Base-by-base conservation (phyloP, 352 stramenopile species). In the Phytophthora crassamura region DNA sequence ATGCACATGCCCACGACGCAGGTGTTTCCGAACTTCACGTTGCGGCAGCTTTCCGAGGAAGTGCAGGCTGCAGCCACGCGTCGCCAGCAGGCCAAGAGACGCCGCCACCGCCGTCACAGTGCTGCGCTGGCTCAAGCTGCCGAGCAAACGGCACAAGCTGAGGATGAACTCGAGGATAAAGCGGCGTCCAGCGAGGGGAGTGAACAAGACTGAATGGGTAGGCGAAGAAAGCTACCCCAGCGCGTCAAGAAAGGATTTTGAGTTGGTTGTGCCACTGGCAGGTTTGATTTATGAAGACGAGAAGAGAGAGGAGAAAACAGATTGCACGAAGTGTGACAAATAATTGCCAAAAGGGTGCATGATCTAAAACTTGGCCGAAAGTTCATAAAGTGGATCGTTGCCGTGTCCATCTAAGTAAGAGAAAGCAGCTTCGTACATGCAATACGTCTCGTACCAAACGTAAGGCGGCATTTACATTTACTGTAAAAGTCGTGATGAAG, bases 11-110 rank as follows among this genome's bases (percentile, higher is more conserved):
- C 70, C 34, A 90, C 84, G n/a, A 89, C 67, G n/a, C 76, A 90
- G 50, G 76, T 93, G 11, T 88, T 93, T 53, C 63, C 84, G 15
- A 93, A 93, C 58, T 89, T 88, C 40, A 86, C 84, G 32, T 64
- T 93, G n/a, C 78, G 80, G 8, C 81, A 86, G 42, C 67, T 90
- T 28, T 89, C 79, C 6, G 82, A 90, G 46, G 82, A 90, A 41
- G 77, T 89, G 9, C 77, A 82, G 45, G 59, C 67, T 20, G 59
- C 71, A 35, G 61, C 65, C 10, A n/a, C 53, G 12, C 59, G 69
- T 57, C 69, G 65, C 15, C 53, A 77, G 22, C 69, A 77, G 7
- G 50, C 55, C 1, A 74, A 62, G 45, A 36, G 61, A 18, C 54
- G 40, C 7, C 56, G 45, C 7, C 49, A 40, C 11, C 57, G 42